Evolutionary conservation across 106 monocot species (phyloP), one percentile per base, ranked within the genome.

Genomic region (Agapanthus africanus): DNA sequence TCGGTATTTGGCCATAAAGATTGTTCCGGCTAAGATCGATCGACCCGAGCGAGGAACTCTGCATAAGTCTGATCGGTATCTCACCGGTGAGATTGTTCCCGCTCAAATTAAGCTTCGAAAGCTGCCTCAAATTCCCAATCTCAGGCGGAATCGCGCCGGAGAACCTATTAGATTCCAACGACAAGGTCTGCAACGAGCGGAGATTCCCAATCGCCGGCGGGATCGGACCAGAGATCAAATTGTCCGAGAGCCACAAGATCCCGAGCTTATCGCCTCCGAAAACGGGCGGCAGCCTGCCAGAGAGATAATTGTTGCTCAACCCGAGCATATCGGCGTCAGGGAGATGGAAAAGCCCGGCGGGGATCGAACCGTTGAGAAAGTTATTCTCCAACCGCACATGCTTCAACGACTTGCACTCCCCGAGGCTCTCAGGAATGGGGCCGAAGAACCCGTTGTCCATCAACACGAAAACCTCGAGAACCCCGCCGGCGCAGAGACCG

Each of bases 401-500:
- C 1, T 44, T 62, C 57, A 93, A 78, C 22, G 93, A 82, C 77
- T 82, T 83, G 73, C 93, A 93, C 21, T 41, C 65, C 1, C 93
- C 93, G 18, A 93, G 81, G 19, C 70, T 62, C 4, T 79, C 75
- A 7, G 93, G 90, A 6, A 93, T 86, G 35, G 81, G 77, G 0
- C 86, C 93, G 70, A 86, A 93, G 71, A 93, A 74, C 9, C 68
- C 72, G 47, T 93, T 93, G 16, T 84, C 82, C 87, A 93, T 86
- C 21, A 87, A 59, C 19, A 93, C 76, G 27, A 93, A 66, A 4
- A 69, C 26, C 74, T 84, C 63, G 4, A 93, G 78, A 59, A 38
- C 56, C 64, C 82, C 78, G 19, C 93, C 78, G 26, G 44, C 26
- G 37, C 93, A 93, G 28, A 93, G 71, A 16, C 84, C 80, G 0